phyloP scores from a whole-genome alignment of 306 rosid genomes.

The Sindora glabra region DNA sequence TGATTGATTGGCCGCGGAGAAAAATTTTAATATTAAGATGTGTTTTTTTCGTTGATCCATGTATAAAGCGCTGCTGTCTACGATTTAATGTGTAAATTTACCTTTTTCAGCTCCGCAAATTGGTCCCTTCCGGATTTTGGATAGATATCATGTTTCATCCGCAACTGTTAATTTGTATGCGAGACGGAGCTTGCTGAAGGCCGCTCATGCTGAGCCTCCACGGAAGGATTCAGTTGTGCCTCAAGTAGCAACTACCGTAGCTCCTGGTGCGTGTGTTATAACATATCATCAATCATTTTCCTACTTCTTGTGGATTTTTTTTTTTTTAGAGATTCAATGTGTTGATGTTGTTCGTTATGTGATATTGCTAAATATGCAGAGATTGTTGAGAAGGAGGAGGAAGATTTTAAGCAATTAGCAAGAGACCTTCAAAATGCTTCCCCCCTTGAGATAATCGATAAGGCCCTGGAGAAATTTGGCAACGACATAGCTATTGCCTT shows the following conservation, averaged over 20 bases:
- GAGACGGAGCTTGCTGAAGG: constrained; percentile 31
- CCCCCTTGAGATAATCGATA: constrained; percentile 72
- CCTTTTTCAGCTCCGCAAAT: constrained; percentile 44
- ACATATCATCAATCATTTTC: neutral
- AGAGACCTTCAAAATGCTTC: constrained; percentile 56
- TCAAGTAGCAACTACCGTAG: constrained; percentile 35
- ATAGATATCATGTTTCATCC: constrained; percentile 13
- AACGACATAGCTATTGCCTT: constrained; percentile 78
- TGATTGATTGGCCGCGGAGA: neutral
- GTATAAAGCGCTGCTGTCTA: neutral
- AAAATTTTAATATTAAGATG: neutral
- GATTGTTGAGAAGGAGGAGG: constrained; percentile 45
- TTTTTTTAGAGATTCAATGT: neutral
- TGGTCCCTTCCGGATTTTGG: constrained; percentile 29
- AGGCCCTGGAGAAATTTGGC: constrained; percentile 70
- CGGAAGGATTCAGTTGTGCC: constrained; percentile 42
- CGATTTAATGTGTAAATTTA: neutral
- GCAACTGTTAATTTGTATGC: constrained; percentile 22
- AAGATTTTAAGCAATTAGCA: constrained; percentile 41
- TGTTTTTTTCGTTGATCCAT: neutral
- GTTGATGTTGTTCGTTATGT: neutral
- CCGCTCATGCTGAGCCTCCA: constrained; percentile 39
- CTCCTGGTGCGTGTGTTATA: constrained; percentile 44
- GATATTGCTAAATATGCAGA: constrained; percentile 33
- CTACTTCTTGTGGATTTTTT: neutral